Evolutionary conservation across 495 filamentous ascomycete genomes (phyloP), one percentile per base, ranked within the genome.

Genomic region (Melanomma pulvis-pyrius): DNA sequence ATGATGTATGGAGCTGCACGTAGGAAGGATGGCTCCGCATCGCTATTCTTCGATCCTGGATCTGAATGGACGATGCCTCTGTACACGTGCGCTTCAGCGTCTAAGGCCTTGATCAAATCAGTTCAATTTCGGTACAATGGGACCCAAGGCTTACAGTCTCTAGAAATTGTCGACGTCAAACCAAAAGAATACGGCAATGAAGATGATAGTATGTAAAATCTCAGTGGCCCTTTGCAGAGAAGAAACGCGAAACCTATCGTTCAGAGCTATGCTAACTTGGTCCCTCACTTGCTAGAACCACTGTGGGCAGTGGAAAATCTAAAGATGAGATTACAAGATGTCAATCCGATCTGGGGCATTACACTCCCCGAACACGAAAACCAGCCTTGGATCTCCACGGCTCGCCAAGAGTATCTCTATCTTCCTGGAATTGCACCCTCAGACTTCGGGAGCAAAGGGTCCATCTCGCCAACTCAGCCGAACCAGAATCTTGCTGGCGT

Each of bases 31-130:
- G 72, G 63, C 4, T 72, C 71, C 12, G 58, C 60, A 8, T 52
- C 69, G 5, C 34, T 74, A 1, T 52, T 76, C 4, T 74, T 75
- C 21, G 77, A 81, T 9, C 56, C 26, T 21, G 75, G 74, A 1
- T 75, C 72, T 44, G 26, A 55, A 1, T 82, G 80, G 80, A 71
- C 72, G 2, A 65, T 67, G 1, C 77, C 79, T 0, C 65, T 83
- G 7, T 80, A 81, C 59, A 61, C 74, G 0, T 83, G 81, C 67
- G 78, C 77, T 15, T 74, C 72, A 1, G 68, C 76, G 2, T 34
- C 75, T 12, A 77, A 75, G 50, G 79, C 80, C 12, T 73, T 68
- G 12, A 76, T 83, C 66, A 81, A 82, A 59, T 77, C 74, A 2
- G 77, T 79, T 9, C 32, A 63, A 9, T 79, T 82, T 69, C 28